These are phyloP conservation scores for Lichtheimia hyalospora DNA, from an alignment of 371 early-diverging fungal species.

Conservation along the genomic window DNA sequence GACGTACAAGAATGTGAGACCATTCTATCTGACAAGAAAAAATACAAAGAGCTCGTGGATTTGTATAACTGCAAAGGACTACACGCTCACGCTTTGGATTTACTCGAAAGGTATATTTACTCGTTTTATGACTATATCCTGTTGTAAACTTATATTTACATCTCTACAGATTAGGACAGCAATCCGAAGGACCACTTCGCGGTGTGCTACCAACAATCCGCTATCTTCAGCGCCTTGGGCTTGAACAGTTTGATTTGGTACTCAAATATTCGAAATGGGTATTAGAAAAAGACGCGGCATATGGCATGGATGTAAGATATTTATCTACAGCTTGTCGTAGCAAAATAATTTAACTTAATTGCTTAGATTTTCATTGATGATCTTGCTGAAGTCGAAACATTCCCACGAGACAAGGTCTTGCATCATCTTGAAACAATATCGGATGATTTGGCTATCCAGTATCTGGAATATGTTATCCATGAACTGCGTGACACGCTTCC, in stretches of 20 bases:
- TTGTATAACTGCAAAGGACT: constrained; percentile 87
- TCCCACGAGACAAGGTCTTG: constrained; percentile 55
- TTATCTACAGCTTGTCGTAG: too few species aligned
- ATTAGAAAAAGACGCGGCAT: constrained; percentile 61
- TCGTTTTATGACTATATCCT: constrained; percentile 3
- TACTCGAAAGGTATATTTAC: constrained; percentile 55
- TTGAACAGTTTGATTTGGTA: constrained; percentile 77
- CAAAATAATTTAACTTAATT: background rate
- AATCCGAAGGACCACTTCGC: constrained; percentile 52
- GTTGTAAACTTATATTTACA: constrained; percentile 4
- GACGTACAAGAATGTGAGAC: constrained; percentile 81
- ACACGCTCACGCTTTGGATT: constrained; percentile 82
- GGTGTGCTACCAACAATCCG: constrained; percentile 69
- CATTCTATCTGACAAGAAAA: constrained; percentile 74
- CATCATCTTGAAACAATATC: constrained; percentile 64
- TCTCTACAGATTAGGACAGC: constrained; percentile 43
- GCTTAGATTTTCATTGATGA: constrained; percentile 80
- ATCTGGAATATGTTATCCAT: constrained; percentile 78
- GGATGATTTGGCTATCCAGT: constrained; percentile 64
- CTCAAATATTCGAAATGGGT: constrained; percentile 81
- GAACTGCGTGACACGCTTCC: constrained; percentile 66
- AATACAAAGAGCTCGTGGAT: constrained; percentile 85
- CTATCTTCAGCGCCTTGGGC: constrained; percentile 77
- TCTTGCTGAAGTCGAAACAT: constrained; percentile 54
- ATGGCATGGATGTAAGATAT: constrained; percentile 74